Evolutionary conservation across 768 basidiomycete genomes (phyloP).

Genomic region (Cystofilobasidium ferigula): DNA sequence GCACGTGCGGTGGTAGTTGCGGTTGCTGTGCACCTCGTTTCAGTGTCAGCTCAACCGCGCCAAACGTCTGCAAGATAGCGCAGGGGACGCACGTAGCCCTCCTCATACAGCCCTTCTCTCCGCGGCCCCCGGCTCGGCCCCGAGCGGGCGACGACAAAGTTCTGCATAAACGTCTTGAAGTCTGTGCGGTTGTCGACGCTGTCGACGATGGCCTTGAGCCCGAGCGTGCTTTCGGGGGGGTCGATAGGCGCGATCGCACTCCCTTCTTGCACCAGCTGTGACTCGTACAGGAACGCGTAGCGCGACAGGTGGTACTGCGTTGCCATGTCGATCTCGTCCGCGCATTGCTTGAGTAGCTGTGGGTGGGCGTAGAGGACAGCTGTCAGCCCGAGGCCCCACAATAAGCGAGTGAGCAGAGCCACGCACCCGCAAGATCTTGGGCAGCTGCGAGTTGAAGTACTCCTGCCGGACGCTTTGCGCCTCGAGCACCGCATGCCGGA

Average conservation of each 20-base stretch:
- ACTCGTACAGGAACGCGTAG: slow-evolving; percentile 90
- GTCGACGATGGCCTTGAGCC: slow-evolving; percentile 76
- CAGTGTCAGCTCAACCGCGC: background rate
- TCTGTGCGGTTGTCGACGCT: slow-evolving; percentile 87
- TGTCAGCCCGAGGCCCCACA: background rate
- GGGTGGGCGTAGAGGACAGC: background rate
- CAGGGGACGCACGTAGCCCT: slow-evolving; percentile 64
- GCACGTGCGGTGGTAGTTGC: slow-evolving; percentile 36
- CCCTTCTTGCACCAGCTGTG: slow-evolving; percentile 77
- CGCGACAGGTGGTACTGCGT: slow-evolving; percentile 92
- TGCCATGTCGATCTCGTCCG: slow-evolving; percentile 93
- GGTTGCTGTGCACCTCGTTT: slow-evolving; percentile 46
- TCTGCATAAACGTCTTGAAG: slow-evolving; percentile 95
- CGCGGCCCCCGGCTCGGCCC: slow-evolving; percentile 55
- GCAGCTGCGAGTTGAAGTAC: slow-evolving; percentile 94
- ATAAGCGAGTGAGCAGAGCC: background rate
- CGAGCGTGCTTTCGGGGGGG: slow-evolving; percentile 42
- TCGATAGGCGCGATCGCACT: slow-evolving; percentile 60
- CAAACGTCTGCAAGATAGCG: background rate
- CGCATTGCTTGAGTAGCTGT: slow-evolving; percentile 82
- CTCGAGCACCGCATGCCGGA: slow-evolving; percentile 78
- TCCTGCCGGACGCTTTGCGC: slow-evolving; percentile 86
- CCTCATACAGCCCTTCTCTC: slow-evolving; percentile 77
- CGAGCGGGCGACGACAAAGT: slow-evolving; percentile 83
- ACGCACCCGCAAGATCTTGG: slow-evolving; percentile 79